These are phyloP conservation scores for Lentinula edodes DNA, from an alignment of 768 basidiomycete genomes.

Conservation along the genomic window DNA sequence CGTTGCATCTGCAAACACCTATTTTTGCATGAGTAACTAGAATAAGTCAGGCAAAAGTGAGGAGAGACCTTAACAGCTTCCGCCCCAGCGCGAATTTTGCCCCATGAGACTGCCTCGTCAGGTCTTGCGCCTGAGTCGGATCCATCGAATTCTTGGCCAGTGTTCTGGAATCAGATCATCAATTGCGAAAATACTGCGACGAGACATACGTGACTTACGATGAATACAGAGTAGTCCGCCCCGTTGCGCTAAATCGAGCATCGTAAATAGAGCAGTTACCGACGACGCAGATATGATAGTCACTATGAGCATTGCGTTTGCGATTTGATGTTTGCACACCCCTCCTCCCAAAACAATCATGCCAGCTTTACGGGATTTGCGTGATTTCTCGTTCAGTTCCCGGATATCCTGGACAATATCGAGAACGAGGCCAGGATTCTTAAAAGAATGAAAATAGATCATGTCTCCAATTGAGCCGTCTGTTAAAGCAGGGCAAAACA, in stretches of 20 bases:
- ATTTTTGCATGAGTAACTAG: conserved; percentile 4
- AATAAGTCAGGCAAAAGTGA: neutral
- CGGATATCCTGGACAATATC: conserved; percentile 97
- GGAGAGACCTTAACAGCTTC: conserved; percentile 71
- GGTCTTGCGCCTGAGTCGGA: conserved; percentile 96
- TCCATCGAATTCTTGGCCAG: conserved; percentile 98
- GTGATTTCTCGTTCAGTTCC: conserved; percentile 80
- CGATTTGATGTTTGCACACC: conserved; percentile 99
- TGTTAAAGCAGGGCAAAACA: conserved; percentile 97
- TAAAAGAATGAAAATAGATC: conserved; percentile 98
- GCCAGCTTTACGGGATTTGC: conserved; percentile 87
- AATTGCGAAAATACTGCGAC: neutral
- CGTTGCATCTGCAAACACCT: conserved; percentile 95
- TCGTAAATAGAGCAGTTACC: conserved; percentile 6
- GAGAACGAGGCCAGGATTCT: conserved; percentile 73
- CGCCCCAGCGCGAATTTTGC: conserved; percentile 86
- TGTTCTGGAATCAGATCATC: conserved; percentile 55
- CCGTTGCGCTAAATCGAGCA: conserved; percentile 75
- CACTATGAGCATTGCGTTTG: conserved; percentile 99
- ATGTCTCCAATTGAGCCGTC: conserved; percentile 98
- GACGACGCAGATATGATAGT: conserved; percentile 17
- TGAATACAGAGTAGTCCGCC: conserved; percentile 95
- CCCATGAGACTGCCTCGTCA: conserved; percentile 98
- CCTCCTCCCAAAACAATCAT: conserved; percentile 99
- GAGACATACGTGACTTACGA: conserved; percentile 42